Evolutionary conservation across 2,329 filamentous ascomycete genomes (phyloP).

Genomic region (Colletotrichum australisinense): DNA sequence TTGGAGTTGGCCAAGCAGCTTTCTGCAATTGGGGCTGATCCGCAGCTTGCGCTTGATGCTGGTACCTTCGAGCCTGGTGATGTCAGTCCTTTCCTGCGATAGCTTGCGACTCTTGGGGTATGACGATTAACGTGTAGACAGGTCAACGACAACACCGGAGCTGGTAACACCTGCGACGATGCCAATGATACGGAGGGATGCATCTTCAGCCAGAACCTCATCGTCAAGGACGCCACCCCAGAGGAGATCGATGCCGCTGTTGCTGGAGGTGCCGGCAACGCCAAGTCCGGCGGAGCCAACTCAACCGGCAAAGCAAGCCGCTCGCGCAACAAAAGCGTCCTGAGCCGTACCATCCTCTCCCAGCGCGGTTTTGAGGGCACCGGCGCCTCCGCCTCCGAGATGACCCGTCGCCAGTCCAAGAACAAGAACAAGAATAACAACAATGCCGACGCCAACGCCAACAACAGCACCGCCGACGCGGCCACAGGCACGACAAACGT

Average conservation of each 20-base stretch:
- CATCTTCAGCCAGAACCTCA: slow-evolving; percentile 63
- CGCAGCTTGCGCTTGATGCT: slow-evolving; percentile 67
- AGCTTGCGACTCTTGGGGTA: no score
- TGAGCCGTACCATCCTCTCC: background rate
- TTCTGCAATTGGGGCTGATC: slow-evolving; percentile 70
- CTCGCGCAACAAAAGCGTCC: background rate
- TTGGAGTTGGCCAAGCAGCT: slow-evolving; percentile 71
- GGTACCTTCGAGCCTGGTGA: slow-evolving; percentile 73
- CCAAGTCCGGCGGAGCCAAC: background rate
- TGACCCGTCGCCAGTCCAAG: slow-evolving; percentile 55
- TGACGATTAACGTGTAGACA: background rate
- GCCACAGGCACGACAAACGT: slow-evolving; percentile 47
- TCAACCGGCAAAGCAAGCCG: background rate
- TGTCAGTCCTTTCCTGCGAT: slow-evolving; percentile 46
- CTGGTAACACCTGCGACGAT: slow-evolving; percentile 58
- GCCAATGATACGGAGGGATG: slow-evolving; percentile 60
- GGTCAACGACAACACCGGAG: slow-evolving; percentile 37
- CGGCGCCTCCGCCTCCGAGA: slow-evolving; percentile 40
- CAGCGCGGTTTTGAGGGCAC: background rate
- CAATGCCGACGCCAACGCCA: slow-evolving; percentile 19
- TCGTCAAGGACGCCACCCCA: slow-evolving; percentile 64
- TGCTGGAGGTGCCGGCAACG: slow-evolving; percentile 41
- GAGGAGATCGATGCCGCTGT: slow-evolving; percentile 64
- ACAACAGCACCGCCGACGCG: slow-evolving; percentile 7
- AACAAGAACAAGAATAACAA: slow-evolving; percentile 1